These are phyloP conservation scores for Anisodus tanguticus DNA, from an alignment of 257 asterid genomes.

Conservation along the genomic window DNA sequence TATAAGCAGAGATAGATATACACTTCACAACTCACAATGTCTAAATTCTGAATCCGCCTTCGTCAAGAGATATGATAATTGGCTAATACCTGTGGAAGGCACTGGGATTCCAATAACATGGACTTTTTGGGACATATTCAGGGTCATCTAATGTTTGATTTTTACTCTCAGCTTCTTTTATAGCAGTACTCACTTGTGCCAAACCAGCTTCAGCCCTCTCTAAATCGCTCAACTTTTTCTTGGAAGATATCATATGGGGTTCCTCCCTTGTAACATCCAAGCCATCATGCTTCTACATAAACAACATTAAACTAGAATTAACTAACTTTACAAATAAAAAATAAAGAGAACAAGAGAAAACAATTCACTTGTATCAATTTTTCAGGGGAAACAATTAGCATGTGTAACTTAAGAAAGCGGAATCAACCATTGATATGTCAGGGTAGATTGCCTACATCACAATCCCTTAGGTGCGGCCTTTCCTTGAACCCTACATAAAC, in stretches of 20 bases:
- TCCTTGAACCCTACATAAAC: too few relatives aligned
- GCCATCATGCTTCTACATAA: conserved; percentile 33
- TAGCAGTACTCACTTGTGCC: conserved; percentile 53
- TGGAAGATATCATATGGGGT: conserved; percentile 34
- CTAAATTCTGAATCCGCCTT: neutral
- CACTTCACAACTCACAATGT: neutral
- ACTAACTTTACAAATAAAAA: neutral
- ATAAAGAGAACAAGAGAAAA: neutral
- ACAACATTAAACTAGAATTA: conserved; percentile 27
- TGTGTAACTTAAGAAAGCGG: neutral
- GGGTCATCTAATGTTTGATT: conserved; percentile 38
- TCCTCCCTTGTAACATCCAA: conserved; percentile 31
- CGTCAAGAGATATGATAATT: neutral
- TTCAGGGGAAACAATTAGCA: neutral
- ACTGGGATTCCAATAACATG: conserved; percentile 60
- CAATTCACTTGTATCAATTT: neutral
- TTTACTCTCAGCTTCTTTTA: conserved; percentile 37
- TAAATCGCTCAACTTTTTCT: conserved; percentile 39
- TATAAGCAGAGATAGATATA: neutral
- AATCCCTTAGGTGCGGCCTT: too few relatives aligned
- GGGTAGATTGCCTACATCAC: too few relatives aligned
- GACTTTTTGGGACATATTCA: conserved; percentile 57
- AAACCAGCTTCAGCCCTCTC: conserved; percentile 53
- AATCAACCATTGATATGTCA: too few relatives aligned
- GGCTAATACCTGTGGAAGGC: conserved; percentile 55